Percentiles rank a stretch among this genome's conserved stretches.
Evolutionary conservation across 208 protist genomes (phyloP).

Genomic region (Jaenimonas drosophilae): DNA sequence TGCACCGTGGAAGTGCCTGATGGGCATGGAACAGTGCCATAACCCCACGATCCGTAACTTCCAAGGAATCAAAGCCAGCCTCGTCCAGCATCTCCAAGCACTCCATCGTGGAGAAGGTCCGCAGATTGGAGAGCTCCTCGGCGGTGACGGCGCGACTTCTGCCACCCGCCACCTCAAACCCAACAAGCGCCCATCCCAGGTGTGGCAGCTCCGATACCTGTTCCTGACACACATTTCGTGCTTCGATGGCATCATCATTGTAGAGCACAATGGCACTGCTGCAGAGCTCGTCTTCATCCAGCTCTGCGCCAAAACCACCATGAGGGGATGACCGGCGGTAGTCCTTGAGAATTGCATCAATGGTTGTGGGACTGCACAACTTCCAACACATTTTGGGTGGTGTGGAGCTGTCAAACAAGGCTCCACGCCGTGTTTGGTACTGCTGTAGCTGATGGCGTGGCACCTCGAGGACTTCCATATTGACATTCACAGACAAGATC

Average conservation of each 20-base stretch:
- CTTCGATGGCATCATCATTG: conserved; percentile 24
- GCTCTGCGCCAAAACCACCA: no score
- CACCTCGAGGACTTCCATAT: no score
- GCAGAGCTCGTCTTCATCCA: conserved; percentile 37
- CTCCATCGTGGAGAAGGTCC: conserved; percentile 43
- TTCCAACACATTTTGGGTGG: no score
- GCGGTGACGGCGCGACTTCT: conserved; percentile 24
- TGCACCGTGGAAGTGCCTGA: conserved; percentile 36
- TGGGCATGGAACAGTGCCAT: conserved; percentile 38
- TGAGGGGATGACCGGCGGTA: no score
- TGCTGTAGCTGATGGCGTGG: no score
- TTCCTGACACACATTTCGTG: no score
- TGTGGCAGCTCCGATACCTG: conserved; percentile 3
- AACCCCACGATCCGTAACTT: conserved; percentile 22
- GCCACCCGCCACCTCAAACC: conserved; percentile 40
- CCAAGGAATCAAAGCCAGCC: conserved; percentile 50
- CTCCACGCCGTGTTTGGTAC: no score
- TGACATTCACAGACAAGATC: no score
- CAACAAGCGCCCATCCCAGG: conserved; percentile 40
- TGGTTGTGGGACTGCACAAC: conserved; percentile 33
- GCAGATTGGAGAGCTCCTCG: conserved; percentile 34
- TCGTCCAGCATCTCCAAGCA: conserved; percentile 53
- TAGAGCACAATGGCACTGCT: conserved; percentile 48
- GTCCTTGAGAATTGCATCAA: conserved; percentile 22
- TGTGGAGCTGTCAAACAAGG: no score